A percentile compares a stretch with the other conserved stretches of the same genome.
These are phyloP conservation scores for Sugiyamaella qingdaonensis DNA, from an alignment of 805 yeast species.

Conservation along the genomic window DNA sequence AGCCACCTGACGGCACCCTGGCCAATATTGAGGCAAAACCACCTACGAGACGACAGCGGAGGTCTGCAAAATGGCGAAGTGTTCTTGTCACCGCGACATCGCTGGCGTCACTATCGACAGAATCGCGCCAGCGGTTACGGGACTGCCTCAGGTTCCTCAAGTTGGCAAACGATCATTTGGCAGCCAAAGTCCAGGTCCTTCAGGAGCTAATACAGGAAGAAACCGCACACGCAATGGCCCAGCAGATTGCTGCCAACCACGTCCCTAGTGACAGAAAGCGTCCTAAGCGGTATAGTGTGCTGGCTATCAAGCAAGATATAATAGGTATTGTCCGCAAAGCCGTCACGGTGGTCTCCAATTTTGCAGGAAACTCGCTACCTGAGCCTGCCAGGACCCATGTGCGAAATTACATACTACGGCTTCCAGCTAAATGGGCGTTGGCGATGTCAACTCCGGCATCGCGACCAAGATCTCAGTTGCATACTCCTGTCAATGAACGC, in stretches of 20 bases:
- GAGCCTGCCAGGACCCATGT: conserved; percentile 78
- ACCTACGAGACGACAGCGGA: neutral
- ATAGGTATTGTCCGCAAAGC: conserved; percentile 86
- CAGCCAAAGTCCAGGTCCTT: conserved; percentile 58
- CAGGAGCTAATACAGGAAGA: conserved; percentile 50
- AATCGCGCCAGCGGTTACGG: conserved; percentile 68
- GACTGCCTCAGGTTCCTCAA: conserved; percentile 76
- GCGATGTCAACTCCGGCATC: conserved; percentile 29
- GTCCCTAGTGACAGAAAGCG: conserved; percentile 35
- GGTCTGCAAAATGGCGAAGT: conserved; percentile 26
- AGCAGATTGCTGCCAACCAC: conserved; percentile 25
- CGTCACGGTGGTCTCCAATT: conserved; percentile 77
- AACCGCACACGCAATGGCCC: conserved; percentile 23
- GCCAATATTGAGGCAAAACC: neutral
- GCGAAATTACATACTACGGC: conserved; percentile 65
- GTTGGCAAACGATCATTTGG: conserved; percentile 74
- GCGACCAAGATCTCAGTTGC: neutral
- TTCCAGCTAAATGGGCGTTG: conserved; percentile 71
- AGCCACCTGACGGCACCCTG: neutral
- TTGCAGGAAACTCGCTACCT: conserved; percentile 70
- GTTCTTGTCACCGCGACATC: conserved; percentile 34
- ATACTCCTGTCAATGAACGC: conserved; percentile 1
- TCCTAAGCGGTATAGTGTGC: conserved; percentile 24
- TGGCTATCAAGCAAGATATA: conserved; percentile 67
- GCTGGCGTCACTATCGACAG: conserved; percentile 48